Conservation (phyloP, 2,329 filamentous ascomycete species). For the Penicillium sp. region DNA sequence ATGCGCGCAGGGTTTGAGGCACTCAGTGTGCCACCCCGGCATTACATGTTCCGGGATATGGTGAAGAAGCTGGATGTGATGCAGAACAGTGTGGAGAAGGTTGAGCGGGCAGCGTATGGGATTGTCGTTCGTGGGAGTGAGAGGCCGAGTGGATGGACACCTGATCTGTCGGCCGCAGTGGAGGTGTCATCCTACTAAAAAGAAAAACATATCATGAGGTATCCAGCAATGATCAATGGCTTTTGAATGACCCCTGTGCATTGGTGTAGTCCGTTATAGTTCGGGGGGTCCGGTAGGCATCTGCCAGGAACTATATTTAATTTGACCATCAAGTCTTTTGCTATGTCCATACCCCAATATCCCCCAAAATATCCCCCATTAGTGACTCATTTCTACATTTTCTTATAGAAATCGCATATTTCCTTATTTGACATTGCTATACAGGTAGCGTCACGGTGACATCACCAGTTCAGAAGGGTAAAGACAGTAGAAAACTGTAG, state of each 20-base stretch:
- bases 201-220: background rate
- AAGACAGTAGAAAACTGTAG: background rate
- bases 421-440: constrained; percentile 3
- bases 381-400: background rate
- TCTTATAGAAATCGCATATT: background rate
- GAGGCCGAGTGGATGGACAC: constrained; percentile 87
- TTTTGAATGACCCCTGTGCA: background rate
- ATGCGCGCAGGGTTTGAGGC: constrained; percentile 75
- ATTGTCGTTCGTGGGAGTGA: constrained; percentile 84
- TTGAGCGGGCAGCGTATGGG: constrained; percentile 86
- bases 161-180: constrained; percentile 60
- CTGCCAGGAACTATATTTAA: background rate
- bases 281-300: no score
- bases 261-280: background rate
- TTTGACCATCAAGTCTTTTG: background rate
- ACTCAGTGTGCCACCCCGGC: constrained; percentile 57
- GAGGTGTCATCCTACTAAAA: constrained; percentile 42
- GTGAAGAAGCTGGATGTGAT: constrained; percentile 83
- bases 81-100: constrained; percentile 86
- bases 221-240: background rate
- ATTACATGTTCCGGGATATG: constrained; percentile 61
- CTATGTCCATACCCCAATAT: background rate
- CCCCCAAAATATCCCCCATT: background rate
- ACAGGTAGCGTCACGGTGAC: constrained; percentile 20
- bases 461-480: constrained; percentile 16